Evolutionary conservation across 2,329 filamentous ascomycete species (phyloP).

Genomic region (Paraphoma chrysanthemicola): DNA sequence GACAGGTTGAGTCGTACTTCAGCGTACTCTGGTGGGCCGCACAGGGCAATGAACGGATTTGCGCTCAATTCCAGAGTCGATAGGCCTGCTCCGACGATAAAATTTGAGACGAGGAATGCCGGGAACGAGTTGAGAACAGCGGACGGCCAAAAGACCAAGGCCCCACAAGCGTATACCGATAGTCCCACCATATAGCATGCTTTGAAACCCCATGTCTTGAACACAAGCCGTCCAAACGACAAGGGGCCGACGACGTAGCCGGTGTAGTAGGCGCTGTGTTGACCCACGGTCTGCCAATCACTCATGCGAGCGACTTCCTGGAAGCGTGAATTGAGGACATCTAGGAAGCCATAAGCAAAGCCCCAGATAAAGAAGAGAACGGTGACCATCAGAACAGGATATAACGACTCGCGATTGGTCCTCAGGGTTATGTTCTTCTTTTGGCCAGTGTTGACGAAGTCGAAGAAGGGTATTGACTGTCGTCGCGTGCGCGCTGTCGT

Average conservation of each 20-base stretch:
- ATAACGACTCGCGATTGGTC: conserved; percentile 69
- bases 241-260: conserved; percentile 75
- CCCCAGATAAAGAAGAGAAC: conserved; percentile 76
- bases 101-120: conserved; percentile 67
- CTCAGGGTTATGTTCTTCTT: conserved; percentile 75
- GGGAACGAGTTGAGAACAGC: conserved; percentile 67
- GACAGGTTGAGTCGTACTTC: conserved; percentile 67
- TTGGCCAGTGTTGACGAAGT: conserved; percentile 73
- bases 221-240: conserved; percentile 66
- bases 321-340: conserved; percentile 78
- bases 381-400: conserved; percentile 76
- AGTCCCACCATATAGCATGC: conserved; percentile 67
- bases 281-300: conserved; percentile 67
- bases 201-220: conserved; percentile 68
- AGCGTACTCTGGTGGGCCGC: conserved; percentile 65
- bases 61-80: conserved; percentile 67
- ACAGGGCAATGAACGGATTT: conserved; percentile 69
- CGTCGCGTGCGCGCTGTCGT: conserved; percentile 32
- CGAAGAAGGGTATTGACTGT: conserved; percentile 66
- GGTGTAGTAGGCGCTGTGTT: conserved; percentile 75
- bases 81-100: conserved; percentile 67
- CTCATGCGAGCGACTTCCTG: conserved; percentile 68
- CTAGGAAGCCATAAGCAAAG: conserved; percentile 85
- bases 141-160: conserved; percentile 69
- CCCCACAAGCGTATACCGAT: conserved; percentile 67